phyloP scores from a whole-genome alignment of 2,329 filamentous ascomycete species.

The Fusarium cyanostomum region DNA sequence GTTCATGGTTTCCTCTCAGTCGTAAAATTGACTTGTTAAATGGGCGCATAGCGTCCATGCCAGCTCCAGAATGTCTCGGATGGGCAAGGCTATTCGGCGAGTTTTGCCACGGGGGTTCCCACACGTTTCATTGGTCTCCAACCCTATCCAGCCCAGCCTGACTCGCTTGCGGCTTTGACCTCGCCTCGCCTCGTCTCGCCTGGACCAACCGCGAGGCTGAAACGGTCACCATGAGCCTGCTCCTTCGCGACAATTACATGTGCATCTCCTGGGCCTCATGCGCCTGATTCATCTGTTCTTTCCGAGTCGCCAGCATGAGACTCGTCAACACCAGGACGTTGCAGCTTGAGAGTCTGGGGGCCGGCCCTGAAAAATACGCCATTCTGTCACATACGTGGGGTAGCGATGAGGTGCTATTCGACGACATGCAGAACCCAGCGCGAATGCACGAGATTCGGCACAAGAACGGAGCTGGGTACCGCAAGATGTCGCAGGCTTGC shows the following conservation, averaged over 20 bases:
- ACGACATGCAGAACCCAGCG: constrained; percentile 33
- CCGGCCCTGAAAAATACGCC: constrained; percentile 33
- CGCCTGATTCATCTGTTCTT: constrained; percentile 1
- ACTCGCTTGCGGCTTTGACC: constrained; percentile 32
- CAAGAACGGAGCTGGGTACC: constrained; percentile 34
- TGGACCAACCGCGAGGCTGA: constrained; percentile 35
- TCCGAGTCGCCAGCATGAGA: constrained; percentile 34
- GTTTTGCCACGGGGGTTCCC: constrained; percentile 32
- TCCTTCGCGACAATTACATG: constrained; percentile 13
- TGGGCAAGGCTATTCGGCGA: constrained; percentile 20
- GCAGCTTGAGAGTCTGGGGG: constrained; percentile 35
- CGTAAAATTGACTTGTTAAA: not conserved
- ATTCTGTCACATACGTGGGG: constrained; percentile 44
- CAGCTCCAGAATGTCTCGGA: constrained; percentile 11
- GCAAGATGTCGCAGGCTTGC: constrained; percentile 37
- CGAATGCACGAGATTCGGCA: constrained; percentile 32
- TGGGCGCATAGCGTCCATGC: not conserved
- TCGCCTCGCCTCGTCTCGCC: constrained; percentile 24
- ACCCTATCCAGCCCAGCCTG: constrained; percentile 24
- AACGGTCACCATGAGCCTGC: constrained; percentile 33
- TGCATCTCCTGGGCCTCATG: constrained; percentile 15
- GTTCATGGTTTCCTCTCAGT: constrained; percentile 3
- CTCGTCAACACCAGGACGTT: constrained; percentile 43
- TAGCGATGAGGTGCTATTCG: constrained; percentile 38
- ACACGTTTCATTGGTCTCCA: constrained; percentile 31